Conservation (phyloP, 345 rosid genomes). For the Diplotaxis tenuifolia region DNA sequence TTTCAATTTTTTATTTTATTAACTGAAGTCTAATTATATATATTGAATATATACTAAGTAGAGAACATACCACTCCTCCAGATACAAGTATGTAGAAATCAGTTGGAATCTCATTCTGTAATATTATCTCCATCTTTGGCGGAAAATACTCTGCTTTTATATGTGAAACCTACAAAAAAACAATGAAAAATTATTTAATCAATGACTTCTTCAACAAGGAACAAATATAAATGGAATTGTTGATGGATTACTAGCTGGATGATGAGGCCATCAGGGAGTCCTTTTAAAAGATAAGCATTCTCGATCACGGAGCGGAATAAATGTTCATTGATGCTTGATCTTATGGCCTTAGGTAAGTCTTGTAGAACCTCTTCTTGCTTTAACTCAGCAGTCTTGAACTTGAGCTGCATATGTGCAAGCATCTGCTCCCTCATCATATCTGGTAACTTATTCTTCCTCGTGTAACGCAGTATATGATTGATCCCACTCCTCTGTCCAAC, state of each 20-base stretch:
- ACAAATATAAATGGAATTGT: neutral
- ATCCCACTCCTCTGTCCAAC: conserved; percentile 69
- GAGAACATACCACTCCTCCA: conserved; percentile 73
- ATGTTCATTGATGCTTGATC: conserved; percentile 81
- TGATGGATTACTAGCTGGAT: conserved; percentile 55
- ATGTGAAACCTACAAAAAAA: conserved; percentile 60
- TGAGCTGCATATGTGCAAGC: conserved; percentile 90
- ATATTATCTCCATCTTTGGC: conserved; percentile 83
- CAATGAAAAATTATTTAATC: neutral
- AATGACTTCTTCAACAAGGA: neutral
- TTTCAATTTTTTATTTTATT: conserved; percentile 3
- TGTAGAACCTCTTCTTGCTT: conserved; percentile 84
- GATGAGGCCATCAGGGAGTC: conserved; percentile 67
- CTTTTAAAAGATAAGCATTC: conserved; percentile 68
- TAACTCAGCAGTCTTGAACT: conserved; percentile 79
- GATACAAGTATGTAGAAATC: conserved; percentile 86
- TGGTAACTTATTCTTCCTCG: conserved; percentile 79
- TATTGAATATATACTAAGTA: neutral
- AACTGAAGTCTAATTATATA: conserved; percentile 19
- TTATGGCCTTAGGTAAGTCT: conserved; percentile 84
- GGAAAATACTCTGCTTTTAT: conserved; percentile 89
- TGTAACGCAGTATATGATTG: conserved; percentile 68
- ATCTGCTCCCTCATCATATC: conserved; percentile 83
- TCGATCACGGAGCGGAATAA: conserved; percentile 58
- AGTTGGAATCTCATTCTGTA: conserved; percentile 86